A percentile compares a stretch with the other conserved stretches of the same genome.
Conservation (phyloP, 805 yeast species). For the Hemisphaericaspora nanyangensis region DNA sequence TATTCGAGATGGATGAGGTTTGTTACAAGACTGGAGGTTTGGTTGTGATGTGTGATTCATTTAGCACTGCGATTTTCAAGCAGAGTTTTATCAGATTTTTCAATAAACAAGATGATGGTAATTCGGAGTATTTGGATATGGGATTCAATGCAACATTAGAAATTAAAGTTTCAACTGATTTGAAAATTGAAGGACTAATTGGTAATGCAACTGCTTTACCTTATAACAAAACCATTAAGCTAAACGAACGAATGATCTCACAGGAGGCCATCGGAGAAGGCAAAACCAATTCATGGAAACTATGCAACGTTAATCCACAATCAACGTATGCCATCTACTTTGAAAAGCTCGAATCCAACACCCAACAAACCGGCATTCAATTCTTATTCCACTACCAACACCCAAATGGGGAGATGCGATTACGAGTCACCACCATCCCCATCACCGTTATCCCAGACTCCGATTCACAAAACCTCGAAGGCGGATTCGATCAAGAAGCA, state of each 20-base stretch:
- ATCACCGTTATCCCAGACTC: conserved; percentile 39
- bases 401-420: conserved; percentile 50
- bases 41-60: conserved; percentile 60
- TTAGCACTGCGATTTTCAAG: conserved; percentile 63
- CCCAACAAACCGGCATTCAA: conserved; percentile 40
- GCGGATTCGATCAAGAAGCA: conserved; percentile 65
- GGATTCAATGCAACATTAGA: conserved; percentile 62
- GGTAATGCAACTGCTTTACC: conserved; percentile 58
- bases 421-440: conserved; percentile 59
- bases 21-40: conserved; percentile 60
- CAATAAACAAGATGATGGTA: conserved; percentile 26
- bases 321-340: conserved; percentile 58
- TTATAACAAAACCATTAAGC: conserved; percentile 16
- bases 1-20: conserved; percentile 60
- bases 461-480: conserved; percentile 38
- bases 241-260: conserved; percentile 17
- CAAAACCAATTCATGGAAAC: conserved; percentile 56
- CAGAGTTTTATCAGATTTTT: conserved; percentile 59
- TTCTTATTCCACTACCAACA: conserved; percentile 62
- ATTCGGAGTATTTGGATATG: conserved; percentile 40
- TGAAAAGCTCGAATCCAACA: conserved; percentile 42
- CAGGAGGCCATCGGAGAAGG: conserved; percentile 43
- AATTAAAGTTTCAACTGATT: conserved; percentile 46
- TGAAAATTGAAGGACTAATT: conserved; percentile 55
- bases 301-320: conserved; percentile 52